Base-by-base conservation (phyloP, 2,329 filamentous ascomycete species). In the Ophiostoma australiae region DNA sequence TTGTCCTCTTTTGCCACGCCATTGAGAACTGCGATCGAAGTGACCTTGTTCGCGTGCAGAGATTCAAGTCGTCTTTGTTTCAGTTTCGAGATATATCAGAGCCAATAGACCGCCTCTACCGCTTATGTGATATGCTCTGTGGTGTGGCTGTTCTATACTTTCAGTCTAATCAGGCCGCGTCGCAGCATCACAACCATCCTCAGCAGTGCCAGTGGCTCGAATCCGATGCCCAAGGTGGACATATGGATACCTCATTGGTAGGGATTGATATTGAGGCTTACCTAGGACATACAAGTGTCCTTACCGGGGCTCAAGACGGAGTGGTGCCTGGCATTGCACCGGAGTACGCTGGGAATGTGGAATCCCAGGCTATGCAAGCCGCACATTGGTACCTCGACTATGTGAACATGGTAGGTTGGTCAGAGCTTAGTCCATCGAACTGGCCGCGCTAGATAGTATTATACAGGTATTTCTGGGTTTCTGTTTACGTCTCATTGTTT, bases 351-450 rank as follows among this genome's bases (percentile, higher is more conserved):
- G 37, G 17, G 20, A 66, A 13, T 23, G 20, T 39, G 3, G 63
- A 66, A 13, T 37, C 33, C 10, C 35, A 66, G 35, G 63, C 63
- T 6, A 13, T 31, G 20, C 39, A 48, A 31, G 37, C 66, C 7
- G 65, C 65, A 13, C 31, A 44, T 35, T 67, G n/a, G 66, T 67
- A 67, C 13, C 11, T 67, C 13, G 66, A 67, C 23, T 67, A 48
- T 67, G 66, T 67, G 10, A 67, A 67, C 23, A 67, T 67, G 66
- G 66, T 33, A 1, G 66, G 39, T 27, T 67, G 66, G 66, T 67
- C 37, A 17, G 66, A 67, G 11, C 37, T 66, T 7, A 66, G 35
- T 23, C 39, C 66, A 31, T 67, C 23, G 1, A 48, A 17, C 20
- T 39, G 35, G 63, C 35, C 66, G n/a, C 20, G 39, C 6, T 44